These are phyloP conservation scores for Maudiozyma turicensis DNA, from an alignment of 805 yeast genomes.

Conservation along the genomic window DNA sequence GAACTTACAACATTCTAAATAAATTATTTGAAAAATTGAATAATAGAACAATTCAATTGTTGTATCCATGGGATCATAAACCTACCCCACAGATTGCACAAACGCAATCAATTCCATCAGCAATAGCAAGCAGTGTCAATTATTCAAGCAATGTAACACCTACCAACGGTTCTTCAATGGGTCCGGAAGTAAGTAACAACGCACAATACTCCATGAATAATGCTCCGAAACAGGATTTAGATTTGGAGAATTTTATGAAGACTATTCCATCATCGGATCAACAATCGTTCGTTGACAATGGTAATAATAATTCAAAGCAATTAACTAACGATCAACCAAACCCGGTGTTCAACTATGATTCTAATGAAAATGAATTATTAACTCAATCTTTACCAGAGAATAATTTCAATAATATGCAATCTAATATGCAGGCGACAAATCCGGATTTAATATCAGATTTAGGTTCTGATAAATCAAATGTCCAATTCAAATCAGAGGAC, in stretches of 20 bases:
- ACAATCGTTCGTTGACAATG: neutral
- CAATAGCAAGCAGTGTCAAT: neutral
- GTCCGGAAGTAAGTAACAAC: neutral
- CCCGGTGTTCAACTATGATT: conserved; percentile 4
- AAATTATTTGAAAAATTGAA: conserved; percentile 73
- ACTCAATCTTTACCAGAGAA: neutral
- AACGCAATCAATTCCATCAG: no score
- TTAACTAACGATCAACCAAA: neutral
- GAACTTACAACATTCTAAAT: conserved; percentile 73
- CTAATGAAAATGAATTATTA: conserved; percentile 1
- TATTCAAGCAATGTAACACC: neutral
- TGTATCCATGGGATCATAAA: conserved; percentile 11
- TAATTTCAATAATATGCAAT: neutral
- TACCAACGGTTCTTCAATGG: neutral
- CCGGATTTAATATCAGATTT: neutral
- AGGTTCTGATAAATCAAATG: neutral
- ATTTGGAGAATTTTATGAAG: neutral
- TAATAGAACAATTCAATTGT: conserved; percentile 50
- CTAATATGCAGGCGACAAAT: neutral
- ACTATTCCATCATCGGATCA: neutral
- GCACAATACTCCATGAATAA: neutral
- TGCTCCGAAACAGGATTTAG: neutral
- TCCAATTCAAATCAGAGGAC: neutral
- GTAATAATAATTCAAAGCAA: neutral
- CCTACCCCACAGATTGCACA: no score